These are phyloP conservation scores for Alternaria consortialis DNA, from an alignment of 2,329 filamentous ascomycete genomes.

Conservation along the genomic window DNA sequence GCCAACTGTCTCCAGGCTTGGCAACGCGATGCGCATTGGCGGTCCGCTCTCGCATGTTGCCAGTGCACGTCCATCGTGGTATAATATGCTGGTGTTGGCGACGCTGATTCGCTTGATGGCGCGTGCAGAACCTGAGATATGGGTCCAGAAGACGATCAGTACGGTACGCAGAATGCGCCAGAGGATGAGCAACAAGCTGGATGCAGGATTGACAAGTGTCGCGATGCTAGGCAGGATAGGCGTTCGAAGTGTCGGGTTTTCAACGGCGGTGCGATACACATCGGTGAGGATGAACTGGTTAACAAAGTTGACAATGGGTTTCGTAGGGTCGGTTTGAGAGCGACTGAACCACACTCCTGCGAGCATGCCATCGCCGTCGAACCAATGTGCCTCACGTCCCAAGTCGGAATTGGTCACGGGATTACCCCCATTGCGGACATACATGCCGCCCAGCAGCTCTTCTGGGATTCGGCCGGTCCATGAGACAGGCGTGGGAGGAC, in stretches of 20 bases:
- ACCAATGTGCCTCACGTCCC: conserved; percentile 74
- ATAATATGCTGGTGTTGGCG: conserved; percentile 72
- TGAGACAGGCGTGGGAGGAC: conserved; percentile 65
- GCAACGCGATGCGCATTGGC: conserved; percentile 71
- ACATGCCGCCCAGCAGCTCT: conserved; percentile 74
- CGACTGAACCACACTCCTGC: conserved; percentile 70
- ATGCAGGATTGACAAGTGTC: conserved; percentile 69
- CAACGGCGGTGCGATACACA: conserved; percentile 65
- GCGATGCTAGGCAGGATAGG: conserved; percentile 74
- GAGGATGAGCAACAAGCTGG: conserved; percentile 61
- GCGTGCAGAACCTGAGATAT: conserved; percentile 64
- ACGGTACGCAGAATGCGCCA: conserved; percentile 66
- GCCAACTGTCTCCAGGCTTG: conserved; percentile 71
- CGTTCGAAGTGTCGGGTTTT: conserved; percentile 57
- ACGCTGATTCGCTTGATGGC: conserved; percentile 74
- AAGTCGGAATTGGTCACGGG: conserved; percentile 69
- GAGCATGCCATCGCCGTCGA: conserved; percentile 79
- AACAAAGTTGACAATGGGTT: conserved; percentile 69
- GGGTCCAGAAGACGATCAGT: conserved; percentile 65
- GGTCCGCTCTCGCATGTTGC: conserved; percentile 77
- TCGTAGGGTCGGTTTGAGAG: conserved; percentile 42
- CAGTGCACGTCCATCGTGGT: conserved; percentile 73
- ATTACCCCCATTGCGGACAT: conserved; percentile 76
- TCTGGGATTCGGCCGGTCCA: conserved; percentile 67
- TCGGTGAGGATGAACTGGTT: conserved; percentile 76